Base-by-base conservation (phyloP, 1,284 basidiomycete genomes). In the Cerioporus squamosus region DNA sequence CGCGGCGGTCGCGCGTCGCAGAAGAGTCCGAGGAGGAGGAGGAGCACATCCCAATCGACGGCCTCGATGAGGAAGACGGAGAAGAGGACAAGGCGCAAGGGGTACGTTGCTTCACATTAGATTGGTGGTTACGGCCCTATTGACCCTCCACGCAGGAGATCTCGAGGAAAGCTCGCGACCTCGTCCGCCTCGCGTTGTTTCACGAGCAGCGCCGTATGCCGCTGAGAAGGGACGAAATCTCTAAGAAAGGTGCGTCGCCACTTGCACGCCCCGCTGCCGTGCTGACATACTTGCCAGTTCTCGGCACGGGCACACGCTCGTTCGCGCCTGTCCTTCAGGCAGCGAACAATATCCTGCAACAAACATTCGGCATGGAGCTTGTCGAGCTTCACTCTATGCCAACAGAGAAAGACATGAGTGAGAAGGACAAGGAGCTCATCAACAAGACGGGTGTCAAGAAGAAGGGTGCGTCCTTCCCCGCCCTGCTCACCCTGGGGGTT, bases 171-270 rank as follows among this genome's bases (percentile, higher is more conserved):
- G 87, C 87, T 0, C 77, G 80, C 51, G 84, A 85, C 54, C 81
- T 93, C 29, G 88, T 88, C 7, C 81, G 91, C 8, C 78, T 93
- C 8, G 90, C 90, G 2, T 76, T 93, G 36, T 93, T 91, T 68
- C 79, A 77, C 2, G 89, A 93, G 68, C 83, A 87, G 53, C 82
- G 79, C 67, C 79, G 89, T 44, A 68, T 77, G 7, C 79, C 84
- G 1, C 71, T 93, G 45, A 81, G 81, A 40, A 77, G 90, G 47
- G 90, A 93, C 26, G 91, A 93, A 26, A 90, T 93, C 44, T 84
- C 81, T 18, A 93, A 92, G 76, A 91, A 90, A 81, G 84, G 90
- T 85, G 44, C 36, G 69, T 26, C 22, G 20, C 38, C n/a, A 18
- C 40, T 22, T 36, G 26, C 22, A 0, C 43, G 12, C 31, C n/a